A percentile compares a stretch with the other conserved stretches of the same genome.
These are phyloP conservation scores for Mastigamoeba balamuthi DNA, from an alignment of 78 protist genomes.

Conservation along the genomic window DNA sequence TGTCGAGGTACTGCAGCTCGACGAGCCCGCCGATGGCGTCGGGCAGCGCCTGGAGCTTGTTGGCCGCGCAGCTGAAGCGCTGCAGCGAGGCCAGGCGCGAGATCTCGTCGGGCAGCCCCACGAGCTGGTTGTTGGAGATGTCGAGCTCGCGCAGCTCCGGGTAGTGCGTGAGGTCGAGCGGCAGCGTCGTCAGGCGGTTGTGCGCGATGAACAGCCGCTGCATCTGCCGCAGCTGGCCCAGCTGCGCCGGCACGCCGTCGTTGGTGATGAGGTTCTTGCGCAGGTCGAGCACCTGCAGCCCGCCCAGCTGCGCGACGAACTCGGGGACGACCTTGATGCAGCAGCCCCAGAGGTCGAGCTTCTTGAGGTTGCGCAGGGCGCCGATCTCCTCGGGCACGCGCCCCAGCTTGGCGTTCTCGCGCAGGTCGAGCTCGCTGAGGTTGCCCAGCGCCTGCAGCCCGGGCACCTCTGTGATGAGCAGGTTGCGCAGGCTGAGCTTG, in stretches of 20 bases:
- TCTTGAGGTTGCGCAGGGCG: constrained; percentile 26
- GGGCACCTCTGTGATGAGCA: constrained; percentile 5
- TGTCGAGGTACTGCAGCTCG: constrained; percentile 9
- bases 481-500: constrained; percentile 34
- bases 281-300: constrained; percentile 37
- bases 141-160: constrained; percentile 18
- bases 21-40: constrained; percentile 6
- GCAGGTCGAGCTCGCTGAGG: constrained; percentile 30
- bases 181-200: constrained; percentile 32
- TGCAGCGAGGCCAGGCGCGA: constrained; percentile 20
- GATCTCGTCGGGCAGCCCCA: constrained; percentile 43
- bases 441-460: background rate
- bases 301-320: constrained; percentile 32
- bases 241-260: constrained; percentile 38
- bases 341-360: constrained; percentile 43
- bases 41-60: constrained; percentile 40
- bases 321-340: constrained; percentile 44
- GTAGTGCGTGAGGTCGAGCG: constrained; percentile 18
- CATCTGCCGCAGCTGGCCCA: constrained; percentile 40
- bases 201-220: constrained; percentile 22
- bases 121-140: constrained; percentile 30
- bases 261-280: constrained; percentile 34
- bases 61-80: constrained; percentile 27
- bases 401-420: constrained; percentile 53
- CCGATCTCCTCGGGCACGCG: constrained; percentile 27